Conservation (phyloP, 768 basidiomycete genomes). For the Macrolepiota albuminosa region DNA sequence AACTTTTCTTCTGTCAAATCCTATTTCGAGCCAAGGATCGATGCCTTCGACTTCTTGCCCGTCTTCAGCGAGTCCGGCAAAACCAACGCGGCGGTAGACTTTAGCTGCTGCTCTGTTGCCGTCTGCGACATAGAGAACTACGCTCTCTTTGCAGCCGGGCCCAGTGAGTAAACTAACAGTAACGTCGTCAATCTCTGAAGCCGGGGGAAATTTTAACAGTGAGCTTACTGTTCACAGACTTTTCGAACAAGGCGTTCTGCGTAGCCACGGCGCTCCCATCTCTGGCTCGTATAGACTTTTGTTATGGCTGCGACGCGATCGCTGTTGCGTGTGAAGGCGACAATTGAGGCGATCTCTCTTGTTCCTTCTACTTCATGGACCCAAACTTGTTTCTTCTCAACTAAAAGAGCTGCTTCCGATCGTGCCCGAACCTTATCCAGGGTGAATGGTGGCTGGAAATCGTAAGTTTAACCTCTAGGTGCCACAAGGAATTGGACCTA, state of each 20-base stretch:
- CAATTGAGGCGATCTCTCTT: constrained; percentile 53
- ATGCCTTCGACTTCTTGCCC: constrained; percentile 32
- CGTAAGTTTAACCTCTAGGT: neutral
- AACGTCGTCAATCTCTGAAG: constrained; percentile 15
- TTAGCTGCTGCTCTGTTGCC: constrained; percentile 48
- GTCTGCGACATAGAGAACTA: constrained; percentile 67
- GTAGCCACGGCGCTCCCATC: constrained; percentile 48
- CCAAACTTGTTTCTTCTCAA: constrained; percentile 50
- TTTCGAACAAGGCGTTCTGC: constrained; percentile 58
- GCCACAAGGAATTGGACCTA: constrained; percentile 26
- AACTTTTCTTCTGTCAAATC: constrained; percentile 46
- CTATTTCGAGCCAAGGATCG: constrained; percentile 56
- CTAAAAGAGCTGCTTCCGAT: constrained; percentile 46
- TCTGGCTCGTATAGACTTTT: constrained; percentile 62
- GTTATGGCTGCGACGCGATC: constrained; percentile 57
- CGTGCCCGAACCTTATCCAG: constrained; percentile 37
- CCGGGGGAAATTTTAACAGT: neutral
- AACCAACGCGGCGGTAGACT: constrained; percentile 65
- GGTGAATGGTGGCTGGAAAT: constrained; percentile 44
- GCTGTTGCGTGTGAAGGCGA: constrained; percentile 62
- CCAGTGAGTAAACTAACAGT: constrained; percentile 22
- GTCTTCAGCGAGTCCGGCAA: constrained; percentile 42
- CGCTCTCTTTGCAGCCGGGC: constrained; percentile 30
- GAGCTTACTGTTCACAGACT: constrained; percentile 50
- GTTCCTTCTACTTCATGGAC: constrained; percentile 43